These are phyloP conservation scores for Zalerion maritima DNA, from an alignment of 495 filamentous ascomycete species.

Conservation along the genomic window DNA sequence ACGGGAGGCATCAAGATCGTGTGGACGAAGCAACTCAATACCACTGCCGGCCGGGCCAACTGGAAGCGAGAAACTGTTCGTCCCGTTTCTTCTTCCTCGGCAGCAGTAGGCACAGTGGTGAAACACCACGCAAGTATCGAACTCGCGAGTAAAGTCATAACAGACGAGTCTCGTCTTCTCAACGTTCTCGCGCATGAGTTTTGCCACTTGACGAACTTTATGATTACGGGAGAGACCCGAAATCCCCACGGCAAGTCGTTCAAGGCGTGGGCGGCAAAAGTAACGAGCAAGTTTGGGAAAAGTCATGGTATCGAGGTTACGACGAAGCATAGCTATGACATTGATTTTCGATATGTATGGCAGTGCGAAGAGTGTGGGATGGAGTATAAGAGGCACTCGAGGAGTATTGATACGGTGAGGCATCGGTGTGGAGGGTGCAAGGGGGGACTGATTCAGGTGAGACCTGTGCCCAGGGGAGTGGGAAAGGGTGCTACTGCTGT, in stretches of 20 bases:
- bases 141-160: slow-evolving; percentile 73
- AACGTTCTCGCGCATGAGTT: slow-evolving; percentile 90
- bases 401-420: slow-evolving; percentile 53
- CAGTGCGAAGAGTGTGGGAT: slow-evolving; percentile 50
- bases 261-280: slow-evolving; percentile 47
- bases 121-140: slow-evolving; percentile 68
- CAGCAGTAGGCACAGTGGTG: slow-evolving; percentile 3
- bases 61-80: slow-evolving; percentile 53
- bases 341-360: slow-evolving; percentile 86
- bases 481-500: slow-evolving; percentile 1
- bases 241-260: slow-evolving; percentile 75
- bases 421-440: slow-evolving; percentile 60
- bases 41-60: slow-evolving; percentile 75
- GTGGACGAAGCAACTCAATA: slow-evolving; percentile 76
- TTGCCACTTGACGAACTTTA: slow-evolving; percentile 83
- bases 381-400: slow-evolving; percentile 66
- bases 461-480: slow-evolving; percentile 51
- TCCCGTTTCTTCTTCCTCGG: slow-evolving; percentile 10
- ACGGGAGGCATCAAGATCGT: slow-evolving; percentile 66
- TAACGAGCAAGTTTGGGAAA: slow-evolving; percentile 22
- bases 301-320: slow-evolving; percentile 59
- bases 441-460: slow-evolving; percentile 55
- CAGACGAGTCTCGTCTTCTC: slow-evolving; percentile 58
- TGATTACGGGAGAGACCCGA: slow-evolving; percentile 51
- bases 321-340: slow-evolving; percentile 75